phyloP scores from a whole-genome alignment of 805 yeast genomes.

The Candida qinlingensis region DNA sequence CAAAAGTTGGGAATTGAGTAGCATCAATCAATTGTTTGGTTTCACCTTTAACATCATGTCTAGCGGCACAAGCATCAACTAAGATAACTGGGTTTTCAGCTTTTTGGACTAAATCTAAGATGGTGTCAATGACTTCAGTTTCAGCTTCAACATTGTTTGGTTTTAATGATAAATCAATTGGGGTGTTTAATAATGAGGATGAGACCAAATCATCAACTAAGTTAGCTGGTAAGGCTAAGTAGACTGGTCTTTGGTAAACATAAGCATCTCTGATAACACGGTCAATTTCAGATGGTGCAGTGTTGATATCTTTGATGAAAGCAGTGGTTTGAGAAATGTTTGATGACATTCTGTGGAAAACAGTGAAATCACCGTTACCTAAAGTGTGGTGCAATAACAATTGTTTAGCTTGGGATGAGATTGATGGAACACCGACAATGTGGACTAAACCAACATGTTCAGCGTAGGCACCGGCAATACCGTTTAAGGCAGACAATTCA shows the following conservation, averaged over 20 bases:
- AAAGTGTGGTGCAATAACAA: conserved; percentile 76
- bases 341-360: conserved; percentile 73
- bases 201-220: conserved; percentile 63
- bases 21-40: conserved; percentile 54
- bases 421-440: conserved; percentile 82
- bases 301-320: conserved; percentile 53
- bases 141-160: conserved; percentile 59
- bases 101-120: conserved; percentile 45
- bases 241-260: conserved; percentile 73
- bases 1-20: conserved; percentile 77
- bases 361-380: conserved; percentile 79
- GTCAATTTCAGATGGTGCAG: conserved; percentile 71
- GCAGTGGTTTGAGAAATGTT: conserved; percentile 64
- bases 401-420: conserved; percentile 66
- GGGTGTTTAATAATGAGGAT: conserved; percentile 49
- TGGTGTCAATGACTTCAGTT: conserved; percentile 51
- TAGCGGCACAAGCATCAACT: conserved; percentile 82
- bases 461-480: conserved; percentile 84
- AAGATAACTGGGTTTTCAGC: conserved; percentile 70
- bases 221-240: conserved; percentile 79
- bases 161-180: conserved; percentile 55
- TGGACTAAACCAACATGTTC: conserved; percentile 85
- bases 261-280: conserved; percentile 68
- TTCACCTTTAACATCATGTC: conserved; percentile 67
- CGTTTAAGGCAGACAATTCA: conserved; percentile 78